These are phyloP conservation scores for Talaromyces borbonicus DNA, from an alignment of 495 filamentous ascomycete species.

Conservation along the genomic window DNA sequence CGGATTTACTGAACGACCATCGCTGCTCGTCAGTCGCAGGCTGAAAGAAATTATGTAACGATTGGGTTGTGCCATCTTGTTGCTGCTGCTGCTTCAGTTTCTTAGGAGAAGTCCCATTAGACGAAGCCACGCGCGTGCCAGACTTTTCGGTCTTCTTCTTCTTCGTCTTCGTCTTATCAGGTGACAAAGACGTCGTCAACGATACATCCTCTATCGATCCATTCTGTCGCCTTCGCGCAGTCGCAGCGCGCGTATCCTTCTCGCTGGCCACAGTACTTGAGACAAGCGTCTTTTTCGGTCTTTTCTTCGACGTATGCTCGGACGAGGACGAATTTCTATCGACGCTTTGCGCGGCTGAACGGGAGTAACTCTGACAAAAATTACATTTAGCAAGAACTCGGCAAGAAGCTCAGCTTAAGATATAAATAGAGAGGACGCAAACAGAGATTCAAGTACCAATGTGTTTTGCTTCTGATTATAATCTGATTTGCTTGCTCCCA, in stretches of 20 bases:
- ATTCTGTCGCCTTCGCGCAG: neutral
- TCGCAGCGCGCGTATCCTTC: too few species aligned
- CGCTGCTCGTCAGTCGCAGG: conserved; percentile 18
- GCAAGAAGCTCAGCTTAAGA: too few species aligned
- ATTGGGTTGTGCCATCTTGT: conserved; percentile 3
- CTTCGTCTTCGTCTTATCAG: conserved; percentile 6
- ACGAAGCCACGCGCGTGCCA: neutral
- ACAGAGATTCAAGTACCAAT: neutral
- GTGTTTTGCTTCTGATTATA: neutral
- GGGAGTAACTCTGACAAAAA: neutral
- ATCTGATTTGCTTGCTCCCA: too few species aligned
- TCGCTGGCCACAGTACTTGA: too few species aligned
- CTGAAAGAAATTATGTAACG: conserved; percentile 13
- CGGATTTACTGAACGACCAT: conserved; percentile 25
- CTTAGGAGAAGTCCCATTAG: too few species aligned
- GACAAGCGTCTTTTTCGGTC: too few species aligned
- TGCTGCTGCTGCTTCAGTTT: neutral
- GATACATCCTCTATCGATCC: neutral
- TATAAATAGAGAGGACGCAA: neutral
- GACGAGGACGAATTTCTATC: neutral
- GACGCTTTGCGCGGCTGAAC: neutral
- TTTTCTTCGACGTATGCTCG: conserved; percentile 1
- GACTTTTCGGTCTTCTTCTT: neutral
- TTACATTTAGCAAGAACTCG: neutral
- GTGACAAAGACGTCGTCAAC: neutral